Percentiles rank a stretch among this genome's conserved stretches.
Evolutionary conservation across 805 yeast genomes (phyloP).

Genomic region (Zygotorulaspora danielsina): DNA sequence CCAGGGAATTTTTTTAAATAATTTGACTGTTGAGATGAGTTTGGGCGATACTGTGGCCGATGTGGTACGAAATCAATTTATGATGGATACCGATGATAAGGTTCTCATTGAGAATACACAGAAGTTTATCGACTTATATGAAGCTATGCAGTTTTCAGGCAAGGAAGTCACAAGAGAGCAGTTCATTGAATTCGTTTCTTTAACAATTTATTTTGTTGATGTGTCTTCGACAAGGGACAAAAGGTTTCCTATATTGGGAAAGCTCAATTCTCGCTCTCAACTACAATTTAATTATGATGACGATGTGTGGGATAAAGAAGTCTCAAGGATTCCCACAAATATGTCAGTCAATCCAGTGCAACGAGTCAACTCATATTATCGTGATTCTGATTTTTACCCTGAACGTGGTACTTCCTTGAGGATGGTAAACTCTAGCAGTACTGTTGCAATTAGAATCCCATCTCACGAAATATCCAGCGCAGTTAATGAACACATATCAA

Average conservation of each 20-base stretch:
- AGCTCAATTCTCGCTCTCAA: constrained; percentile 9
- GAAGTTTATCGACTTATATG: constrained; percentile 54
- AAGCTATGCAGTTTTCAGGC: constrained; percentile 63
- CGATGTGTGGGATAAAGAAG: constrained; percentile 13
- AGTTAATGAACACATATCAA: constrained; percentile 1
- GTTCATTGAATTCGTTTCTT: constrained; percentile 55
- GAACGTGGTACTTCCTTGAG: constrained; percentile 12
- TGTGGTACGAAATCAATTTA: constrained; percentile 21
- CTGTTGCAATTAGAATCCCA: constrained; percentile 17
- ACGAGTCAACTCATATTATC: constrained; percentile 2
- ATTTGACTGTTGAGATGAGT: constrained; percentile 29
- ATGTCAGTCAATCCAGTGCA: constrained; percentile 6
- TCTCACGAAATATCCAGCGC: constrained; percentile 4
- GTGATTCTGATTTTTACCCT: constrained; percentile 17
- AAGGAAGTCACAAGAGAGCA: constrained; percentile 53
- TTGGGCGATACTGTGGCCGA: constrained; percentile 29
- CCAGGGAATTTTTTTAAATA: constrained; percentile 40
- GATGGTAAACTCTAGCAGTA: constrained; percentile 21
- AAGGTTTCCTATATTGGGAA: constrained; percentile 7
- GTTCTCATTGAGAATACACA: constrained; percentile 19
- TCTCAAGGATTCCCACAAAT: constrained; percentile 8
- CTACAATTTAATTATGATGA: constrained; percentile 13
- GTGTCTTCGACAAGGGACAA: constrained; percentile 18
- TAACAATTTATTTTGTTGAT: constrained; percentile 37
- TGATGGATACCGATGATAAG: constrained; percentile 11